Percentiles rank a stretch among this genome's conserved stretches.
Evolutionary conservation across 192 early-diverging fungal species (phyloP).

Genomic region (Coemansia erecta): DNA sequence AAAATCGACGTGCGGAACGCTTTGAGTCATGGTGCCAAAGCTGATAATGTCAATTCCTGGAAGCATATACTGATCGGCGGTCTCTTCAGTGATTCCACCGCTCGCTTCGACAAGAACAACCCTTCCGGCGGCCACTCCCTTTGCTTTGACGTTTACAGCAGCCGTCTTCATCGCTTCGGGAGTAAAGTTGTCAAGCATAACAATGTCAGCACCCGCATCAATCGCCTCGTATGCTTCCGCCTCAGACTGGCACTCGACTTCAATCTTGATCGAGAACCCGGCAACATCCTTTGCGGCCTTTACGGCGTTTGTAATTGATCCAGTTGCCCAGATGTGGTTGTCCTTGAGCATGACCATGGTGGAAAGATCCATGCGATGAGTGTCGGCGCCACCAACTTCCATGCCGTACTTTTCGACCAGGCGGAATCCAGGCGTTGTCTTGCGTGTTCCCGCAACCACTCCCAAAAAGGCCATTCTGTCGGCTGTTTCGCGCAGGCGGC

Average conservation of each 20-base stretch:
- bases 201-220: conserved; percentile 90
- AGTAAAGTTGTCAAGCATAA: conserved; percentile 97
- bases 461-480: conserved; percentile 73
- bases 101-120: conserved; percentile 88
- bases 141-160: conserved; percentile 73
- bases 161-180: conserved; percentile 64
- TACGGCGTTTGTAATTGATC: conserved; percentile 92
- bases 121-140: conserved; percentile 57
- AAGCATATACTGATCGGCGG: conserved; percentile 74
- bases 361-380: conserved; percentile 94
- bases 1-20: conserved; percentile 95
- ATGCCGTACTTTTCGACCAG: conserved; percentile 98
- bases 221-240: conserved; percentile 95
- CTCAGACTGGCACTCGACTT: conserved; percentile 93
- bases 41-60: conserved; percentile 87
- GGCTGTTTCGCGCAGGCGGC: conserved; percentile 58
- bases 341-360: conserved; percentile 99
- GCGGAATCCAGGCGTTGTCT: conserved; percentile 97
- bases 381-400: conserved; percentile 94
- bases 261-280: conserved; percentile 94
- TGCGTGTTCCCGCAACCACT: conserved; percentile 91
- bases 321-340: conserved; percentile 94
- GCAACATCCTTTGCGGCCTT: conserved; percentile 73
- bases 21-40: conserved; percentile 90
- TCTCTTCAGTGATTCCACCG: conserved; percentile 93